Evolutionary conservation across 805 yeast species (phyloP).

Genomic region (Hanseniaspora jakobsenii): DNA sequence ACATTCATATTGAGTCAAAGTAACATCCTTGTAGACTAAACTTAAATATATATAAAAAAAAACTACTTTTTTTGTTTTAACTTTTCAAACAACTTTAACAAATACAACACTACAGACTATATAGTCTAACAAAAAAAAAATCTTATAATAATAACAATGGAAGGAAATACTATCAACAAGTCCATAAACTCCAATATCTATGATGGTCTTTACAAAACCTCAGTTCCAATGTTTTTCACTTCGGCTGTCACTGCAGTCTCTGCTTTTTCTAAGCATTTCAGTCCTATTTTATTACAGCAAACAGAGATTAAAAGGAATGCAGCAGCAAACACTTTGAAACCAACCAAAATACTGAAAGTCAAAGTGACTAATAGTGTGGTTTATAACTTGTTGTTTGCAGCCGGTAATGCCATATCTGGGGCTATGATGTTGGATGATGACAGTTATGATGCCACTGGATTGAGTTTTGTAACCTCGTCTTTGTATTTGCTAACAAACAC

Average conservation of each 20-base stretch:
- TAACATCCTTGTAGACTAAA: no score
- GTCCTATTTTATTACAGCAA: constrained; percentile 8
- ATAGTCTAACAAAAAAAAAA: no score
- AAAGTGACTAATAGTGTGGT: constrained; percentile 9
- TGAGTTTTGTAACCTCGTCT: constrained; percentile 68
- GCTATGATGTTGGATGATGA: constrained; percentile 71
- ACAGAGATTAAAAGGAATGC: constrained; percentile 6
- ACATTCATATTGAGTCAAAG: no score
- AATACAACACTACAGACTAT: no score
- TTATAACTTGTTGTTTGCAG: constrained; percentile 46
- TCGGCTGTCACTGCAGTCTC: constrained; percentile 4
- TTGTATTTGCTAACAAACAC: constrained; percentile 65
- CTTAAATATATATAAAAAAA: no score
- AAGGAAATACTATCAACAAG: no score
- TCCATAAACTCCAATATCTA: neutral
- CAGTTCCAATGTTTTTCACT: constrained; percentile 11
- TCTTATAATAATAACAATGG: neutral
- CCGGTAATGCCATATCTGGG: constrained; percentile 53
- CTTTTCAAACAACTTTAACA: no score
- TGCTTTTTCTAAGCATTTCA: constrained; percentile 4
- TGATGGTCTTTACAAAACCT: constrained; percentile 1
- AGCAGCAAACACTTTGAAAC: constrained; percentile 2
- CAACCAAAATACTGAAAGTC: constrained; percentile 10
- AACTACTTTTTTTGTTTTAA: no score
- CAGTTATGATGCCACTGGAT: constrained; percentile 66